phyloP scores from a whole-genome alignment of 2,329 filamentous ascomycete genomes.

The Hypomyces rosellus region DNA sequence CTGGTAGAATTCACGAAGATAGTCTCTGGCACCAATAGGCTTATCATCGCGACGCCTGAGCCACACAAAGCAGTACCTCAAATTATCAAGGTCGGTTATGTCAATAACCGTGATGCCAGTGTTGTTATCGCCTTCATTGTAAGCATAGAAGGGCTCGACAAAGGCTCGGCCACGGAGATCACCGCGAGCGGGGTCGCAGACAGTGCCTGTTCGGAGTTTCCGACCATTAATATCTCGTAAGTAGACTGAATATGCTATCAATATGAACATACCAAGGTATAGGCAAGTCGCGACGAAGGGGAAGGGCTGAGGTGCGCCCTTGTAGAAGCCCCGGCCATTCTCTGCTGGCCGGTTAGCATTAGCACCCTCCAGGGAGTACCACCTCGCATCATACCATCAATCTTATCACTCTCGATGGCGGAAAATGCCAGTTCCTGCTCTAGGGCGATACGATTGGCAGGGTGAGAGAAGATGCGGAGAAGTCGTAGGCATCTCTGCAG shows the following conservation, averaged over 20 bases:
- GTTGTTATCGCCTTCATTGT: background rate
- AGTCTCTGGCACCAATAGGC: background rate
- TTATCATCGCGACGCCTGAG: too few species aligned
- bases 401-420: background rate
- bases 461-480: background rate
- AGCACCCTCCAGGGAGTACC: too few species aligned
- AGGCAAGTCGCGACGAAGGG: conserved; percentile 3
- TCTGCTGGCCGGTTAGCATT: too few species aligned
- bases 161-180: background rate
- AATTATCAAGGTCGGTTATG: conserved; percentile 5
- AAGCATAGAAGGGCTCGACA: background rate
- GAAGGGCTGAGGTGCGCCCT: background rate
- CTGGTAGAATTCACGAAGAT: background rate
- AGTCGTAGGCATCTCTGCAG: background rate
- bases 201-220: background rate
- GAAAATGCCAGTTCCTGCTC: conserved; percentile 4
- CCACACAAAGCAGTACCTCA: conserved; percentile 2
- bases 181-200: background rate
- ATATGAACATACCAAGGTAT: background rate
- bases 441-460: conserved; percentile 2
- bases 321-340: too few species aligned
- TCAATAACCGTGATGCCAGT: conserved; percentile 3
- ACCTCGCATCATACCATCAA: background rate
- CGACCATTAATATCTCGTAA: too few species aligned
- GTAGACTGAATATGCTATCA: background rate